Percentiles rank a stretch among this genome's conserved stretches.
These are phyloP conservation scores for Didymella pomorum DNA, from an alignment of 2,329 filamentous ascomycete genomes.

Conservation along the genomic window DNA sequence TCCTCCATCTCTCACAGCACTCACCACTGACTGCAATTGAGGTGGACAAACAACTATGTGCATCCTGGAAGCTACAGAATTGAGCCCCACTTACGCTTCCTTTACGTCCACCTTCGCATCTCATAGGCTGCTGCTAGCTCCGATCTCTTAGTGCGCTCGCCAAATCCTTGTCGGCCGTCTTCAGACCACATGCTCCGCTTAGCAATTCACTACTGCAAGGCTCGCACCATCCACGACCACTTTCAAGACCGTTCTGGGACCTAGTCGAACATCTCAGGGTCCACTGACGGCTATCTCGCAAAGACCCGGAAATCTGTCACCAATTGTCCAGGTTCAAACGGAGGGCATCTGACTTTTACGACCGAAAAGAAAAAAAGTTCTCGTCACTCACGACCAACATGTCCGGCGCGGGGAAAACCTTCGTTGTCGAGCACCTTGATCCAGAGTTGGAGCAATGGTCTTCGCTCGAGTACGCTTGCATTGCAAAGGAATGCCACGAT, in stretches of 20 bases:
- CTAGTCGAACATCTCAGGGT: conserved; percentile 8
- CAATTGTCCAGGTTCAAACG: conserved; percentile 1
- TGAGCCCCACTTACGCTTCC: conserved; percentile 21
- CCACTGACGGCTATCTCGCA: conserved; percentile 1
- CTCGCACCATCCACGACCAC: conserved; percentile 22
- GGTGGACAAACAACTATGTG: conserved; percentile 4
- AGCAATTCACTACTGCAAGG: conserved; percentile 40
- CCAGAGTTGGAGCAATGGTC: conserved; percentile 95
- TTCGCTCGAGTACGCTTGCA: conserved; percentile 87
- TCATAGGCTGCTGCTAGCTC: conserved; percentile 30
- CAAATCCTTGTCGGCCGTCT: conserved; percentile 23
- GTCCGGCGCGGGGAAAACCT: conserved; percentile 67
- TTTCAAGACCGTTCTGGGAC: conserved; percentile 17
- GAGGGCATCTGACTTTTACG: conserved; percentile 4
- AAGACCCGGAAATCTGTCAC: conserved; percentile 5
- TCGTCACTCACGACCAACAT: conserved; percentile 28
- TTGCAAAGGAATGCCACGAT: conserved; percentile 79
- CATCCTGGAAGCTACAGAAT: conserved; percentile 4
- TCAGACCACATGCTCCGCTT: conserved; percentile 33
- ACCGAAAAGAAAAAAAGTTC: conserved; percentile 25
- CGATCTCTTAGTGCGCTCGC: conserved; percentile 24
- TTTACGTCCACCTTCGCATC: conserved; percentile 11
- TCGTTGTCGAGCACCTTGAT: conserved; percentile 96
- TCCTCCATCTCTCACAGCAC: conserved; percentile 14
- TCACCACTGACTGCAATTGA: conserved; percentile 4